A percentile compares a stretch with the other conserved stretches of the same genome.
Conservation (phyloP, 148 eudicot genomes). For the Rhododendron kiyosumense region DNA sequence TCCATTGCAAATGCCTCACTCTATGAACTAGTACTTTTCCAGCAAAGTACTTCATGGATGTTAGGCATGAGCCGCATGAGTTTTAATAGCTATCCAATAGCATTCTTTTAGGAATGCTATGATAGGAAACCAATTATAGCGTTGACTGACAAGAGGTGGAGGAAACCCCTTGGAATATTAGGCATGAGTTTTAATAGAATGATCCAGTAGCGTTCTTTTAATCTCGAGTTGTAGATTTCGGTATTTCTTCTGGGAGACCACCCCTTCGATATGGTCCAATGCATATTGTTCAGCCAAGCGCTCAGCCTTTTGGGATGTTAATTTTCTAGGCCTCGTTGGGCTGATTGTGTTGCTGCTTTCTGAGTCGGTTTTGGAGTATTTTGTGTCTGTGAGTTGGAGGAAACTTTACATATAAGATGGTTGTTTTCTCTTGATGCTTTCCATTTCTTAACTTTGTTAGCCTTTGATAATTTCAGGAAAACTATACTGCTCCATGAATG, state of each 20-base stretch:
- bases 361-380: slow-evolving; percentile 69
- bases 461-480: slow-evolving; percentile 43
- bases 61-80: too few species aligned
- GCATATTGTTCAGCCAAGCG: neutral
- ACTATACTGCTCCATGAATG: slow-evolving; percentile 85
- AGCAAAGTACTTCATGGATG: too few species aligned
- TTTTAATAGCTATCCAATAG: too few species aligned
- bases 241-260: neutral
- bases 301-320: neutral
- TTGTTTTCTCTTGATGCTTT: neutral
- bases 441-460: neutral
- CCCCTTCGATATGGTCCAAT: neutral
- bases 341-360: slow-evolving; percentile 11
- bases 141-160: too few species aligned
- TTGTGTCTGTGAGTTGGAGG: slow-evolving; percentile 67
- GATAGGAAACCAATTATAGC: too few species aligned
- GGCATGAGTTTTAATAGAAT: too few species aligned
- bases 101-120: too few species aligned
- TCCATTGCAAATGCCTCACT: too few species aligned
- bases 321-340: neutral
- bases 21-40: too few species aligned
- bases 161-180: too few species aligned
- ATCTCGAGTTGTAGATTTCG: too few species aligned
- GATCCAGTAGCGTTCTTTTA: too few species aligned
- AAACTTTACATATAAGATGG: neutral